Conservation (phyloP, 495 filamentous ascomycete genomes). For the Neurospora africana region DNA sequence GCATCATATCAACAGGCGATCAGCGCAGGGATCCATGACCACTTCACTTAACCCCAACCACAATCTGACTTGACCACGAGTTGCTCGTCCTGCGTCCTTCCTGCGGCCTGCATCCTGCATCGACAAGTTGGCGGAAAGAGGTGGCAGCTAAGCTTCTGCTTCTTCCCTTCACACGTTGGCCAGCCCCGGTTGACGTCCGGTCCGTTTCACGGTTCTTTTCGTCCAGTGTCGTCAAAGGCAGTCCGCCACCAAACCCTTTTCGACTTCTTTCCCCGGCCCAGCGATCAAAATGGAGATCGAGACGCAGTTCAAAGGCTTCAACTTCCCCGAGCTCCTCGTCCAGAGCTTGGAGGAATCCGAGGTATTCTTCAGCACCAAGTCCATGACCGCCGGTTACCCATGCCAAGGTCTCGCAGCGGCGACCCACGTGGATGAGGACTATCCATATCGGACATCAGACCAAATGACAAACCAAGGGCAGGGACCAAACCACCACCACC, state of each 20-base stretch:
- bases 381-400: constrained; percentile 32
- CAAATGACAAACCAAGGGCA: background rate
- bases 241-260: background rate
- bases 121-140: background rate
- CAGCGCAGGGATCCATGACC: constrained; percentile 13
- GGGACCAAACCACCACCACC: background rate
- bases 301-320: constrained; percentile 23
- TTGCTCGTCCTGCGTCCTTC: constrained; percentile 1
- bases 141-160: background rate
- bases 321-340: constrained; percentile 35
- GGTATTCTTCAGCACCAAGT: constrained; percentile 27
- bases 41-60: constrained; percentile 8
- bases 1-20: constrained; percentile 9
- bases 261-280: background rate
- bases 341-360: constrained; percentile 30
- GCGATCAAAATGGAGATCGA: constrained; percentile 5
- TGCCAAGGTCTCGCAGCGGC: constrained; percentile 18
- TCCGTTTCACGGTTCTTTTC: background rate
- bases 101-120: background rate
- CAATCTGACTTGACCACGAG: constrained; percentile 16
- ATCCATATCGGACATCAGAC: constrained; percentile 7
- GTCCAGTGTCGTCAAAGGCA: background rate
- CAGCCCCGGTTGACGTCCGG: background rate
- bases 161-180: background rate
- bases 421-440: constrained; percentile 5